These are phyloP conservation scores for Fusarium pseudonygamai DNA, from an alignment of 2,329 filamentous ascomycete genomes.

Conservation along the genomic window DNA sequence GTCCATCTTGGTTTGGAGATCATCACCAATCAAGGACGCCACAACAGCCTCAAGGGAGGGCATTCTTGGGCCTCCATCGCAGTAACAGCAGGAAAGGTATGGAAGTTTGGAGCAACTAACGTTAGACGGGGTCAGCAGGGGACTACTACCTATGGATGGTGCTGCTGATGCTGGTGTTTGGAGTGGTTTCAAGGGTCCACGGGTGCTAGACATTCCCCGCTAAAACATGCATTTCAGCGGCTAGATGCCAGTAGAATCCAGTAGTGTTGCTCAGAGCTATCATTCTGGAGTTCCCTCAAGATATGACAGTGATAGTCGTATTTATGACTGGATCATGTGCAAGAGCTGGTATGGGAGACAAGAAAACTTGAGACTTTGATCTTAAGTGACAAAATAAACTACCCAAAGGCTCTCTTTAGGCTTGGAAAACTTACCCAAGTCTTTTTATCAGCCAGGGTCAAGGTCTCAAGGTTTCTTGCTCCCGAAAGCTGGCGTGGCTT, in stretches of 20 bases:
- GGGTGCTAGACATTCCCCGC: slow-evolving; percentile 10
- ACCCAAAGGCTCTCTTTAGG: background rate
- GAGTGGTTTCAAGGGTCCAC: slow-evolving; percentile 30
- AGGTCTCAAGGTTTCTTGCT: background rate
- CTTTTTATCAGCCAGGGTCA: background rate
- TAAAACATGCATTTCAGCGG: slow-evolving; percentile 15
- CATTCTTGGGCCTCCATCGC: background rate
- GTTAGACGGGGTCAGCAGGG: slow-evolving; percentile 16
- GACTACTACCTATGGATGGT: too few relatives aligned
- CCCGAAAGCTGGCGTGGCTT: background rate
- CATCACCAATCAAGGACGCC: slow-evolving; percentile 27
- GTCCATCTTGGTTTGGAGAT: slow-evolving; percentile 8
- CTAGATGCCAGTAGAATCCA: background rate
- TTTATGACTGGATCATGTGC: slow-evolving; percentile 33
- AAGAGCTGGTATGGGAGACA: background rate
- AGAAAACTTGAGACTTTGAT: background rate
- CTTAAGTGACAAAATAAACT: background rate
- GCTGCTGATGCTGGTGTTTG: background rate
- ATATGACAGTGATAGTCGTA: slow-evolving; percentile 4
- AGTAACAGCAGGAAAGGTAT: background rate
- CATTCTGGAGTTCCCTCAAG: background rate
- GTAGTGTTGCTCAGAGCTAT: background rate
- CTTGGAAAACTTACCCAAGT: background rate
- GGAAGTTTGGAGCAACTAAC: background rate
- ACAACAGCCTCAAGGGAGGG: slow-evolving; percentile 4